Evolutionary conservation across 352 stramenopile species (phyloP).

Genomic region (Thraustochytrium sp.): DNA sequence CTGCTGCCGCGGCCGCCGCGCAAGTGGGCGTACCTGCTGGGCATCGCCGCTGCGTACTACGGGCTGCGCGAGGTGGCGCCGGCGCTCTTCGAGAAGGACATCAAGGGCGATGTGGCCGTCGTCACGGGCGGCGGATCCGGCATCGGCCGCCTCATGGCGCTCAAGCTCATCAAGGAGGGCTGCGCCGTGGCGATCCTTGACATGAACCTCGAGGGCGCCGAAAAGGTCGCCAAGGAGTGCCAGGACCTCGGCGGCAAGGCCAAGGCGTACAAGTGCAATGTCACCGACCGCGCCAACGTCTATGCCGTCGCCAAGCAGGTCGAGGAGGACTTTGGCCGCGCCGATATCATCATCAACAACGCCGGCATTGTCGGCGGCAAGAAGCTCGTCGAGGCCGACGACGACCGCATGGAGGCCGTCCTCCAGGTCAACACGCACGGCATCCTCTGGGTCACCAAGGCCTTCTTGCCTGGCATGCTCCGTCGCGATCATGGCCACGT

Average conservation of each 20-base stretch:
- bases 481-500: constrained; percentile 48
- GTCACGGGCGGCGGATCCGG: constrained; percentile 52
- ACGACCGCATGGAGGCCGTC: constrained; percentile 48
- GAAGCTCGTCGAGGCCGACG: constrained; percentile 49
- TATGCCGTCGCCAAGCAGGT: constrained; percentile 59
- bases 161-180: constrained; percentile 48
- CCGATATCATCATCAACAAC: constrained; percentile 59
- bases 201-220: constrained; percentile 40
- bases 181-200: constrained; percentile 47
- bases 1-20: constrained; percentile 8
- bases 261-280: neutral
- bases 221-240: constrained; percentile 37
- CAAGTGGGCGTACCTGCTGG: neutral
- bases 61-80: neutral
- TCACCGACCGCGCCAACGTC: constrained; percentile 45
- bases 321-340: constrained; percentile 65
- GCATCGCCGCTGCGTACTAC: constrained; percentile 10
- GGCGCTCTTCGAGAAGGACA: constrained; percentile 33
- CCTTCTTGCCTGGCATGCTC: constrained; percentile 58
- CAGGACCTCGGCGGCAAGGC: neutral
- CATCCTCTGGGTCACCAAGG: constrained; percentile 54
- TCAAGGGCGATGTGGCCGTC: constrained; percentile 52
- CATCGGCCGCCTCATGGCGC: constrained; percentile 51
- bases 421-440: constrained; percentile 55
- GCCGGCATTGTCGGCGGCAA: constrained; percentile 55